Evolutionary conservation across 106 monocot genomes (phyloP).

Genomic region (Dendrobium officinale): DNA sequence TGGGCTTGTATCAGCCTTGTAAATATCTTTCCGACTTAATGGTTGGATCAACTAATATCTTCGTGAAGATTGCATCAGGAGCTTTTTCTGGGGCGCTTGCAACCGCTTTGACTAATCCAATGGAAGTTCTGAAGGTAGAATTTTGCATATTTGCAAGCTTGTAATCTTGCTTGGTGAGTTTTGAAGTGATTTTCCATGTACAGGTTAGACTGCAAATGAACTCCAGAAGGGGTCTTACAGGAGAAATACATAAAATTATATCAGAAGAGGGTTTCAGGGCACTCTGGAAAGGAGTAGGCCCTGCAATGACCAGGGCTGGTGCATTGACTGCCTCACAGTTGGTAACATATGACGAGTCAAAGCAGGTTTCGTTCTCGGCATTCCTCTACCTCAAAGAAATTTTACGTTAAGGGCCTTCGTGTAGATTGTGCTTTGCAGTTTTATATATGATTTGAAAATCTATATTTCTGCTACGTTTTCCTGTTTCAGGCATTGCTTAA

Average conservation of each 20-base stretch:
- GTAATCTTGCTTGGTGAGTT: neutral
- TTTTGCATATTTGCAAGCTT: neutral
- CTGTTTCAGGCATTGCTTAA: slow-evolving; percentile 54
- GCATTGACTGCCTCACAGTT: slow-evolving; percentile 87
- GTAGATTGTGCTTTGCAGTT: neutral
- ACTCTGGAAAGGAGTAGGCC: slow-evolving; percentile 96
- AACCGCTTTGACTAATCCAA: slow-evolving; percentile 83
- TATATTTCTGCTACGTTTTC: neutral
- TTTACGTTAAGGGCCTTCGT: neutral
- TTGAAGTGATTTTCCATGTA: slow-evolving; percentile 3
- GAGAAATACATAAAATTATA: slow-evolving; percentile 44
- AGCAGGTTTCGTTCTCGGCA: slow-evolving; percentile 55
- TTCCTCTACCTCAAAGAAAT: slow-evolving; percentile 7
- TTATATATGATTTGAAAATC: neutral
- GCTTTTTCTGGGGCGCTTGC: slow-evolving; percentile 82
- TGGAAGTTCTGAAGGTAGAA: slow-evolving; percentile 78
- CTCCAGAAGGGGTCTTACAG: slow-evolving; percentile 34
- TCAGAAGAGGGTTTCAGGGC: slow-evolving; percentile 55
- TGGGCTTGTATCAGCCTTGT: slow-evolving; percentile 90
- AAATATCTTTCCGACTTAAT: slow-evolving; percentile 51
- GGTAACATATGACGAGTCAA: slow-evolving; percentile 92
- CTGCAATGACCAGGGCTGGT: slow-evolving; percentile 86
- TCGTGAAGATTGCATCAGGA: slow-evolving; percentile 83
- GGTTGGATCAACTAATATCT: slow-evolving; percentile 76
- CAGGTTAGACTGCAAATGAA: slow-evolving; percentile 89